Percentiles rank a stretch among this genome's conserved stretches.
Conservation (phyloP, 208 protist species). For the Novymonas esmeraldas region DNA sequence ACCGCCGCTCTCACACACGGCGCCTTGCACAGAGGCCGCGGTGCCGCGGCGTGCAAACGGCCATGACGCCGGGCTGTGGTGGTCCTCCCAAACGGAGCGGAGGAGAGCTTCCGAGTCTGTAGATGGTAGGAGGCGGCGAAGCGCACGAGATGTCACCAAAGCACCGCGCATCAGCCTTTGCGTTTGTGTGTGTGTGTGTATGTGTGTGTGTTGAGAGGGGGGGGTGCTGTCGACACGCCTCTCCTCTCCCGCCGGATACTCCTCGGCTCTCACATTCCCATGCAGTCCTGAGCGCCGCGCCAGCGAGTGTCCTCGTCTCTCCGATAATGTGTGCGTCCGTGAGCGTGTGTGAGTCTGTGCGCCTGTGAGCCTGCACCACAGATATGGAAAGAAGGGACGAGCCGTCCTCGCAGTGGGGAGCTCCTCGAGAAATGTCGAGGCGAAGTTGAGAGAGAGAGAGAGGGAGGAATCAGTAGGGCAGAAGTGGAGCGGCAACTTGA, state of each 20-base stretch:
- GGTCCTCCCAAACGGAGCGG: slow-evolving; percentile 11
- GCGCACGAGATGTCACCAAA: slow-evolving; percentile 1
- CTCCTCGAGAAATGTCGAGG: background rate
- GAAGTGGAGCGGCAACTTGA: too few relatives aligned
- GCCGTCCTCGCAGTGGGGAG: too few relatives aligned
- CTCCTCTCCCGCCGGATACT: too few relatives aligned
- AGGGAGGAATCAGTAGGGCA: too few relatives aligned
- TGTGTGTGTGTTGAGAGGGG: too few relatives aligned
- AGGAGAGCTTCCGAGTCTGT: slow-evolving; percentile 4
- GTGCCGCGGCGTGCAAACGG: too few relatives aligned
- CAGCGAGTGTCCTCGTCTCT: background rate
- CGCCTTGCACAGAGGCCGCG: too few relatives aligned
- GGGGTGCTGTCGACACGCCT: too few relatives aligned
- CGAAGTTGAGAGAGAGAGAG: background rate
- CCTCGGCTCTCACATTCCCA: too few relatives aligned
- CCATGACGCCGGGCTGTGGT: background rate
- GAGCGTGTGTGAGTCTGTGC: background rate
- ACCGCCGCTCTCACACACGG: too few relatives aligned
- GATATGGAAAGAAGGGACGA: background rate
- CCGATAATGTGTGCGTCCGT: background rate
- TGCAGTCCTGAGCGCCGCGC: too few relatives aligned
- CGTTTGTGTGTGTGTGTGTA: background rate
- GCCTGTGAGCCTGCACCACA: background rate
- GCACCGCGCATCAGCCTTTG: slow-evolving; percentile 3
- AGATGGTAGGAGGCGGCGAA: slow-evolving; percentile 5